A percentile compares a stretch with the other conserved stretches of the same genome.
Conservation (phyloP, 495 filamentous ascomycete genomes). For the Aspergillus campestris region DNA sequence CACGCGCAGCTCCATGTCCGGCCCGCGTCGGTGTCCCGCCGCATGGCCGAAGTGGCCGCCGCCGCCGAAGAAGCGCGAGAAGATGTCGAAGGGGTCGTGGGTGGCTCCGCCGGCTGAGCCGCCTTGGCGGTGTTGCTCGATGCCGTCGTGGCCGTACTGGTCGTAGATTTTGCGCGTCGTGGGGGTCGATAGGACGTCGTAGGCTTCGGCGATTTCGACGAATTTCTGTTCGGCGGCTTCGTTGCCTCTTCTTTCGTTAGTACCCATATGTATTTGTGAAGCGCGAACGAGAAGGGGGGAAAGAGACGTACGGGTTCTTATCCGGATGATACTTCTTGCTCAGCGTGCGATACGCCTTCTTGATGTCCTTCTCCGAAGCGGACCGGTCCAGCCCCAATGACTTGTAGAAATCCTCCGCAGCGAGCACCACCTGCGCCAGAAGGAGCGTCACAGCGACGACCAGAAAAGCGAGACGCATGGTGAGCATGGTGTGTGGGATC, state of each 20-base stretch:
- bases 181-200: conserved; percentile 80
- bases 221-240: conserved; percentile 81
- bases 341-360: conserved; percentile 85
- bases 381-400: conserved; percentile 72
- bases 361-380: conserved; percentile 85
- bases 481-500: background rate
- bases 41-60: conserved; percentile 72
- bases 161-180: conserved; percentile 89
- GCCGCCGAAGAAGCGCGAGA: conserved; percentile 95
- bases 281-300: background rate
- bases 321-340: conserved; percentile 97
- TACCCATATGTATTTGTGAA: conserved; percentile 2
- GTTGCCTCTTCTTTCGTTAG: conserved; percentile 51
- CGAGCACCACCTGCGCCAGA: conserved; percentile 45
- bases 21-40: conserved; percentile 70
- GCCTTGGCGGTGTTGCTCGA: conserved; percentile 73
- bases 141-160: conserved; percentile 85
- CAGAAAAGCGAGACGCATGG: conserved; percentile 17
- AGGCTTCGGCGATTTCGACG: conserved; percentile 90
- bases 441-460: conserved; percentile 20
- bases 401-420: conserved; percentile 88
- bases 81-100: conserved; percentile 94
- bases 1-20: conserved; percentile 83
- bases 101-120: conserved; percentile 46
- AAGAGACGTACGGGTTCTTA: conserved; percentile 81